A percentile compares a stretch with the other conserved stretches of the same genome.
Conservation (phyloP, 2,329 filamentous ascomycete genomes). For the Tothia fuscella region DNA sequence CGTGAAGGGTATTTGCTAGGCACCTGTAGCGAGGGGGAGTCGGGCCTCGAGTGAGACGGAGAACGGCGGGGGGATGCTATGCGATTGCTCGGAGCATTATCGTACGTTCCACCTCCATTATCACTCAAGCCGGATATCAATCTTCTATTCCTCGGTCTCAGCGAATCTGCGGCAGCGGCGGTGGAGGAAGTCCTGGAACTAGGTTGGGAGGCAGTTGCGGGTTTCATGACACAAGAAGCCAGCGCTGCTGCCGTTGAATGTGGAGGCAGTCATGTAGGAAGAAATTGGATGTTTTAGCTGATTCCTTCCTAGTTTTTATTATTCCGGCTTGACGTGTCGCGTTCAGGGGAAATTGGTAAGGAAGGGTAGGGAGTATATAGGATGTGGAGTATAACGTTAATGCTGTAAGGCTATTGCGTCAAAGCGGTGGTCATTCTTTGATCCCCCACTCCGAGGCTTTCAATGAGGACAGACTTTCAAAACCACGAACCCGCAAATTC, state of each 20-base stretch:
- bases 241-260: constrained; percentile 5
- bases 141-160: constrained; percentile 34
- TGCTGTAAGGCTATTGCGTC: no score
- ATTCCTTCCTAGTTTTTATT: no score
- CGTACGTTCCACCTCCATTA: constrained; percentile 24
- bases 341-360: no score
- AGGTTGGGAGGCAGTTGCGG: constrained; percentile 27
- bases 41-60: constrained; percentile 27
- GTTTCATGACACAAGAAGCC: constrained; percentile 21
- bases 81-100: constrained; percentile 20
- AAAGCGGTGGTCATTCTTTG: no score
- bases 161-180: constrained; percentile 22
- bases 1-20: constrained; percentile 26
- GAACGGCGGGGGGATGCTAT: constrained; percentile 24
- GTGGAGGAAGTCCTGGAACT: constrained; percentile 29
- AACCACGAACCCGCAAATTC: no score
- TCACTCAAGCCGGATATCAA: constrained; percentile 37
- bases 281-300: no score
- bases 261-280: constrained; percentile 5
- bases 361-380: no score
- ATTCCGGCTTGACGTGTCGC: no score
- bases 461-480: no score
- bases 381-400: no score
- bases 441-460: no score
- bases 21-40: constrained; percentile 25